These are phyloP conservation scores for Smithsoniella earleae DNA, from an alignment of 163 green algal genomes.

Conservation along the genomic window DNA sequence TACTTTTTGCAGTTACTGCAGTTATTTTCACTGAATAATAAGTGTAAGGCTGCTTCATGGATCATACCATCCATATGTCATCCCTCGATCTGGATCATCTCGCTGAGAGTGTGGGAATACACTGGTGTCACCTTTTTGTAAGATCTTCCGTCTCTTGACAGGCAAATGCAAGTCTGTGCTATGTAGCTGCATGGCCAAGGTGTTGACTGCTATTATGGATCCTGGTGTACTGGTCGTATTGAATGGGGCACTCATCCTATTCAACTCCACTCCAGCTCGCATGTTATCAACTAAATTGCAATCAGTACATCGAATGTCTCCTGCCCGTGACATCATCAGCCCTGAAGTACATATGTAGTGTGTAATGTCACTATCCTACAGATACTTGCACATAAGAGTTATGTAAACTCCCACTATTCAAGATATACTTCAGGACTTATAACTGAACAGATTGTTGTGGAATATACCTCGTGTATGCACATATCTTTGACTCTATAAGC, in stretches of 20 bases:
- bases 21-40: no score
- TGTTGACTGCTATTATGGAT: conserved; percentile 11
- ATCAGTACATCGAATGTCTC: conserved; percentile 11
- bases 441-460: no score
- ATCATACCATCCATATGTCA: conserved; percentile 29
- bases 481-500: no score
- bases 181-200: background rate
- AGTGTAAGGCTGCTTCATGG: background rate
- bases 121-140: background rate
- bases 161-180: no score
- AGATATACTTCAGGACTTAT: no score
- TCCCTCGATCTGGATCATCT: conserved; percentile 29
- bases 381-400: no score
- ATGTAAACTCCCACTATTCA: no score
- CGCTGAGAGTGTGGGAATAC: conserved; percentile 16
- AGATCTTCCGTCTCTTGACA: no score
- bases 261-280: conserved; percentile 16
- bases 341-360: background rate
- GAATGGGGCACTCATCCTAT: conserved; percentile 1
- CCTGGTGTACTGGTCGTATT: background rate
- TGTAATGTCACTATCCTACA: no score
- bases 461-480: no score
- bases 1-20: no score
- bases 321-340: conserved; percentile 23
- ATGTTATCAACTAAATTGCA: conserved; percentile 27